Conservation (phyloP, 2,329 filamentous ascomycete species). For the Colletotrichum acutatum region DNA sequence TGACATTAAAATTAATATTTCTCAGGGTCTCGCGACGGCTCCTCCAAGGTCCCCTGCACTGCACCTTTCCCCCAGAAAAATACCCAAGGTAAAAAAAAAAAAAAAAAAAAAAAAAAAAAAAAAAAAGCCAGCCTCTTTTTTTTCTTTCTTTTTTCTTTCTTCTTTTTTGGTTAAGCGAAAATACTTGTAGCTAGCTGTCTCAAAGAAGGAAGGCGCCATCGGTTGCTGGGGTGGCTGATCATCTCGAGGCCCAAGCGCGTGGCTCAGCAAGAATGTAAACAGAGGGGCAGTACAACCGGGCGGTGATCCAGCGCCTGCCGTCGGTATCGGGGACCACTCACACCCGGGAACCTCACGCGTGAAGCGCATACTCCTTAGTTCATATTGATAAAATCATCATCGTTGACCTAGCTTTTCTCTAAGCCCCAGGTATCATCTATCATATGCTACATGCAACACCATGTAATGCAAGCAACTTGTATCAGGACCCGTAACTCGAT, state of each 20-base stretch:
- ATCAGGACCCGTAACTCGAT: background rate
- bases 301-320: background rate
- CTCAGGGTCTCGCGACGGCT: background rate
- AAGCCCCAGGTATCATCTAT: background rate
- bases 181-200: background rate
- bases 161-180: too few species aligned
- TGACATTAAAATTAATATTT: background rate
- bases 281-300: constrained; percentile 1
- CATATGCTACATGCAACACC: background rate
- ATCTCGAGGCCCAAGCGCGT: background rate
- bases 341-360: too few species aligned
- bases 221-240: background rate
- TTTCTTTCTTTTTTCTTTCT: too few species aligned
- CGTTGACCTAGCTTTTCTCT: background rate
- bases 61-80: too few species aligned
- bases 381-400: background rate
- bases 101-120: too few species aligned
- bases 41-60: background rate
- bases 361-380: too few species aligned
- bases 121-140: background rate
- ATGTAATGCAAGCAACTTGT: background rate
- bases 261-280: constrained; percentile 1
- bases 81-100: background rate
- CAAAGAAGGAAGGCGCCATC: background rate
- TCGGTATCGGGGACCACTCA: background rate